Conservation (phyloP, 2,329 filamentous ascomycete species). For the Apiospora marii region DNA sequence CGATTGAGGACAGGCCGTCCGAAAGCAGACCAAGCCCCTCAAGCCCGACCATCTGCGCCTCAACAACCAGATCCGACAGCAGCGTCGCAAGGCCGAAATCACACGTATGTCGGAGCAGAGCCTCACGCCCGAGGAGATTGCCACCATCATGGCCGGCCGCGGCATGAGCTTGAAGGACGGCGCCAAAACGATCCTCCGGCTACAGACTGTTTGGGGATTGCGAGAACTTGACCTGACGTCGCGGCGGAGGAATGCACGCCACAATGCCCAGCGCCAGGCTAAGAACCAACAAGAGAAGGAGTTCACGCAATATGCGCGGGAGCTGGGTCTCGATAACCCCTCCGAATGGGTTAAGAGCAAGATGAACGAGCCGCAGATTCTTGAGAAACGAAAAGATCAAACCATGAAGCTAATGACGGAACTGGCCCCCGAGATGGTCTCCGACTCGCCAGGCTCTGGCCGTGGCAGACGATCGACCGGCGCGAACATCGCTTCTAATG, state of each 20-base stretch:
- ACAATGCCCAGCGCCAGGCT: conserved; percentile 26
- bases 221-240: conserved; percentile 1
- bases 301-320: conserved; percentile 25
- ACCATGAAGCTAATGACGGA: conserved; percentile 24
- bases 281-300: conserved; percentile 26
- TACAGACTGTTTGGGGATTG: conserved; percentile 33
- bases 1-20: conserved; percentile 26
- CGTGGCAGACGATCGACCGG: background rate
- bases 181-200: conserved; percentile 31
- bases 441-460: background rate
- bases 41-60: conserved; percentile 28
- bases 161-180: conserved; percentile 34
- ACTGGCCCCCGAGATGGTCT: background rate
- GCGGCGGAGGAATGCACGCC: conserved; percentile 21
- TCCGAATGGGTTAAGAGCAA: conserved; percentile 27
- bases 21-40: conserved; percentile 31
- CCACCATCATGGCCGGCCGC: conserved; percentile 28
- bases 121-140: conserved; percentile 30
- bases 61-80: conserved; percentile 26
- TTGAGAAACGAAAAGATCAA: conserved; percentile 16
- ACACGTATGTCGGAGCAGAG: conserved; percentile 33
- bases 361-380: conserved; percentile 26
- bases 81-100: conserved; percentile 30
- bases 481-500: background rate
- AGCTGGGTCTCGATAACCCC: conserved; percentile 22